Percentiles rank a stretch among this genome's conserved stretches.
Conservation (phyloP, 345 rosid genomes). For the Eucalyptus pauciflora region DNA sequence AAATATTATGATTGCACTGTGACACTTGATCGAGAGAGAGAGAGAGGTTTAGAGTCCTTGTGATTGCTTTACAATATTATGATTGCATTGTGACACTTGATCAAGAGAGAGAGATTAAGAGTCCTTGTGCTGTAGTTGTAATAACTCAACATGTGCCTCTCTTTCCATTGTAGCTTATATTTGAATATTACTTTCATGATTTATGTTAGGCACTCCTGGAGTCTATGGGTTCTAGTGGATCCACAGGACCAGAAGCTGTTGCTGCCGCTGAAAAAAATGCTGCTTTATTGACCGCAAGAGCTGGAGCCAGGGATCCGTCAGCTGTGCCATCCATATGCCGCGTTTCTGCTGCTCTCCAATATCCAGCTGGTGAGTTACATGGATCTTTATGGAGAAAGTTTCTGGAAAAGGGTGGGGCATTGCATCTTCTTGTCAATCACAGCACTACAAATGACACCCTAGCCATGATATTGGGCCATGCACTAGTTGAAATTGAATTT, state of each 20-base stretch:
- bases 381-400: not conserved
- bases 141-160: not conserved
- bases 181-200: not conserved
- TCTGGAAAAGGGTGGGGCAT: not conserved
- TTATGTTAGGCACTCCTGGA: constrained; percentile 80
- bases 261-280: constrained; percentile 91
- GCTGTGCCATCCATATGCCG: constrained; percentile 98
- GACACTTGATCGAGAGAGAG: not conserved
- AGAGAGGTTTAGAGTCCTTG: not conserved
- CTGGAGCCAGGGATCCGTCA: constrained; percentile 98
- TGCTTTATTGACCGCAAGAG: constrained; percentile 89
- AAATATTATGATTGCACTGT: not conserved
- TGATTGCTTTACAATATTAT: not conserved
- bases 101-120: not conserved
- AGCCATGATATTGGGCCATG: not conserved
- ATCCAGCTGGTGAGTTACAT: constrained; percentile 62
- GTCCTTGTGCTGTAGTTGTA: not conserved
- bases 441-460: not conserved
- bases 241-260: constrained; percentile 83
- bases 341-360: constrained; percentile 89
- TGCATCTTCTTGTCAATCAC: not conserved
- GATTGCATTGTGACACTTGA: not conserved
- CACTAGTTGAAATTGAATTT: not conserved
- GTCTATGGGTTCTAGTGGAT: constrained; percentile 81
- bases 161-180: not conserved